Percentiles rank a stretch among this genome's conserved stretches.
phyloP scores from a whole-genome alignment of 495 filamentous ascomycete species.

The Aspergillus olivimuriae region DNA sequence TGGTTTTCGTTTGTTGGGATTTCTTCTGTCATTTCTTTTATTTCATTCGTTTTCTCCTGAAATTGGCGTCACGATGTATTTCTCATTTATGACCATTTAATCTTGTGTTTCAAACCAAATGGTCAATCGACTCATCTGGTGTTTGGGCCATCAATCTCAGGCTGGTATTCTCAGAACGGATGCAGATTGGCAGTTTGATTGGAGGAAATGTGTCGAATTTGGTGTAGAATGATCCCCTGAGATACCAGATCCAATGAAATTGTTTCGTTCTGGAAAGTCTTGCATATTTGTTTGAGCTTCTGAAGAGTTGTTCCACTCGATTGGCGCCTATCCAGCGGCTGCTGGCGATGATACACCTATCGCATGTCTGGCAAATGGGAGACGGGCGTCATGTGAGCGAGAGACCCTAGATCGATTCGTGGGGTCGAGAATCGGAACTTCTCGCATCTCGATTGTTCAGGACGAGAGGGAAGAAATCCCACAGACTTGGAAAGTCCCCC shows the following conservation, averaged over 20 bases:
- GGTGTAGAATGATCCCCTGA: constrained; percentile 16
- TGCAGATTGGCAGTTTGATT: constrained; percentile 17
- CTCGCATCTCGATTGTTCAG: no score
- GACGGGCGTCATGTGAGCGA: no score
- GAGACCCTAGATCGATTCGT: no score
- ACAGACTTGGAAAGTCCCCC: no score
- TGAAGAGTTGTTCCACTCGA: constrained; percentile 26
- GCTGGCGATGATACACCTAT: constrained; percentile 10
- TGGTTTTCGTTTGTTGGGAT: constrained; percentile 16
- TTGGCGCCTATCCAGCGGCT: constrained; percentile 32
- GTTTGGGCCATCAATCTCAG: constrained; percentile 24
- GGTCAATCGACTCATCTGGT: constrained; percentile 11
- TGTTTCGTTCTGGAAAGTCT: constrained; percentile 8
- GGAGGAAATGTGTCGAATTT: constrained; percentile 18
- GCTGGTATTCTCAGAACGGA: constrained; percentile 26
- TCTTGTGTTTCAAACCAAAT: constrained; percentile 30
- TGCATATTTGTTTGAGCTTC: constrained; percentile 8
- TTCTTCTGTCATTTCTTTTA: constrained; percentile 15
- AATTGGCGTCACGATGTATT: not conserved
- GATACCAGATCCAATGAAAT: constrained; percentile 25
- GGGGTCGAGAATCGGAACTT: no score
- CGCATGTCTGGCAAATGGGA: not conserved
- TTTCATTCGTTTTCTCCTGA: constrained; percentile 7
- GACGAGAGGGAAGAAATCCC: no score
- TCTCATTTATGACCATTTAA: constrained; percentile 8